Conservation (phyloP, 495 filamentous ascomycete genomes). For the Stereocaulon alpinum region DNA sequence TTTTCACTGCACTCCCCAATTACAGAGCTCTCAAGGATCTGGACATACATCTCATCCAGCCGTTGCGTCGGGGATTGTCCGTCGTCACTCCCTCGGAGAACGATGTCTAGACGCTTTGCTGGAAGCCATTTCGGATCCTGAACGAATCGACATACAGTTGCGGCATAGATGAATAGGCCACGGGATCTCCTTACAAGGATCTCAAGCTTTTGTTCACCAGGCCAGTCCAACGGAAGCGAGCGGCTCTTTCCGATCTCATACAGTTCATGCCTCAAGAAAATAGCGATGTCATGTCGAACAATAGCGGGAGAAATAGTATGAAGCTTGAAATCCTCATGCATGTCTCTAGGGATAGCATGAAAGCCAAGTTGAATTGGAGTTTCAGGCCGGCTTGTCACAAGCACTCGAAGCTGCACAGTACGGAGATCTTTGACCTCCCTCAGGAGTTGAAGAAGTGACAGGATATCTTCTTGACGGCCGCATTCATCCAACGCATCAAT, state of each 20-base stretch:
- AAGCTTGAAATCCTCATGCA: slow-evolving; percentile 22
- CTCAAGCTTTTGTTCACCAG: slow-evolving; percentile 1
- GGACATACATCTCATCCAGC: slow-evolving; percentile 9
- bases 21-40: slow-evolving; percentile 9
- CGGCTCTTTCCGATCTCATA: slow-evolving; percentile 12
- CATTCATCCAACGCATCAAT: slow-evolving; percentile 25
- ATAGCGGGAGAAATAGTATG: slow-evolving; percentile 14
- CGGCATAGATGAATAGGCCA: slow-evolving; percentile 22
- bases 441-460: slow-evolving; percentile 20
- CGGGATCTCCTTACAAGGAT: slow-evolving; percentile 4
- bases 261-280: slow-evolving; percentile 20
- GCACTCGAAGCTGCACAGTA: slow-evolving; percentile 19
- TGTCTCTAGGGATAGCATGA: slow-evolving; percentile 9
- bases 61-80: slow-evolving; percentile 2
- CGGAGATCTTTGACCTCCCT: slow-evolving; percentile 12
- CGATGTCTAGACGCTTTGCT: slow-evolving; percentile 3
- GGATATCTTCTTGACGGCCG: slow-evolving; percentile 16
- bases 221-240: slow-evolving; percentile 13
- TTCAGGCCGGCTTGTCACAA: slow-evolving; percentile 27
- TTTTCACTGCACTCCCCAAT: not conserved
- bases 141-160: slow-evolving; percentile 35
- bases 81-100: slow-evolving; percentile 6
- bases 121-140: not conserved
- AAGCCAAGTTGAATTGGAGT: slow-evolving; percentile 23
- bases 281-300: slow-evolving; percentile 21